A percentile compares a stretch with the other conserved stretches of the same genome.
Conservation (phyloP, 2,329 filamentous ascomycete genomes). For the Coccinonectria pachysandricola region DNA sequence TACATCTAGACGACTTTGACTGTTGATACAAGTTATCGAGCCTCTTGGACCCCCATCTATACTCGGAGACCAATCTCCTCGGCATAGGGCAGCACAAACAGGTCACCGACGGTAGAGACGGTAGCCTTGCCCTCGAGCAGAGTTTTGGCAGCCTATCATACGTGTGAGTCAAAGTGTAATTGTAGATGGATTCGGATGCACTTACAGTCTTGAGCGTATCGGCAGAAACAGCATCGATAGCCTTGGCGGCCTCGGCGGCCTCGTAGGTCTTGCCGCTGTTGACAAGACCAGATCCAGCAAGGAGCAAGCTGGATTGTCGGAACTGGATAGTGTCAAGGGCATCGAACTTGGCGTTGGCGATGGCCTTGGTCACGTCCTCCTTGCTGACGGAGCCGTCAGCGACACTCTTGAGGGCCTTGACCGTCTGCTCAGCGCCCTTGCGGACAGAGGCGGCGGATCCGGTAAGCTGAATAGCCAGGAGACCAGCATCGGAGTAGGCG, state of each 20-base stretch:
- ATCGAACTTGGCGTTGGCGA: constrained; percentile 87
- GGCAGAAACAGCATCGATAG: constrained; percentile 68
- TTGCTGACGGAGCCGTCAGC: constrained; percentile 64
- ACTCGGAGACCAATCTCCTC: constrained; percentile 90
- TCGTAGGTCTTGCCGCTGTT: constrained; percentile 75
- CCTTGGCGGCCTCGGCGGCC: constrained; percentile 68
- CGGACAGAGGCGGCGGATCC: constrained; percentile 66
- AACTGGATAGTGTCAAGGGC: constrained; percentile 75
- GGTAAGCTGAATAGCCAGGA: constrained; percentile 72
- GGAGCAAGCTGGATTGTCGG: constrained; percentile 65
- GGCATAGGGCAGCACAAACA: constrained; percentile 82
- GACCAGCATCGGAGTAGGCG: constrained; percentile 88
- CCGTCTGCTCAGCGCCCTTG: constrained; percentile 63
- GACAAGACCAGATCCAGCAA: constrained; percentile 76
- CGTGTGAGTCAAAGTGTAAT: constrained; percentile 21
- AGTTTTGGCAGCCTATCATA: constrained; percentile 67
- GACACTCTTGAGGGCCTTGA: constrained; percentile 73
- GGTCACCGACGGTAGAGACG: constrained; percentile 81
- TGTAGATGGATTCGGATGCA: too few relatives aligned
- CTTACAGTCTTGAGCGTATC: constrained; percentile 80
- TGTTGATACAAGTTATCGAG: constrained; percentile 34
- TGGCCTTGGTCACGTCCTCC: constrained; percentile 85
- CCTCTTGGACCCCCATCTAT: constrained; percentile 45
- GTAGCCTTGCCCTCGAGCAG: constrained; percentile 82
- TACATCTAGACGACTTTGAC: constrained; percentile 29